phyloP scores from a whole-genome alignment of 495 filamentous ascomycete genomes.

The Penicillium bialowiezense region DNA sequence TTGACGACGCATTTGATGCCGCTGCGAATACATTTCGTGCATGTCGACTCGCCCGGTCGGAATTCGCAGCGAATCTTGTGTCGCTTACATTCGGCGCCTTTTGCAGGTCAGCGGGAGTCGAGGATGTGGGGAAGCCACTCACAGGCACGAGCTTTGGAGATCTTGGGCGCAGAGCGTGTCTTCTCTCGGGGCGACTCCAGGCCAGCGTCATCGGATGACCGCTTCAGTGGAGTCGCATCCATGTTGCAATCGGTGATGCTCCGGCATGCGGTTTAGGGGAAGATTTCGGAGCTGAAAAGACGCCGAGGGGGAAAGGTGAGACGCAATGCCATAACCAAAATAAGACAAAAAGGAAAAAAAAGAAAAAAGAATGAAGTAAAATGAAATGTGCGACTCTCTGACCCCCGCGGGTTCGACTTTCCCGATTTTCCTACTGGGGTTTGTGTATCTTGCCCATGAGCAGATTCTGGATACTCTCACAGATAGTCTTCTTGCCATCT shows the following conservation, averaged over 20 bases:
- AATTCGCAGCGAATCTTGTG: constrained; percentile 51
- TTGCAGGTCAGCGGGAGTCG: not conserved
- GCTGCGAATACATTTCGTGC: constrained; percentile 45
- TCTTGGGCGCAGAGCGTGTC: constrained; percentile 29
- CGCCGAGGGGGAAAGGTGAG: not conserved
- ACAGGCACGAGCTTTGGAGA: constrained; percentile 50
- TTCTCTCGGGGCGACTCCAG: constrained; percentile 32
- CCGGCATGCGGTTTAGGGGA: constrained; percentile 25
- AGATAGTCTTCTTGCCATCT: too few relatives aligned
- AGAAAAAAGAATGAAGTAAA: too few relatives aligned
- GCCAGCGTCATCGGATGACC: constrained; percentile 40
- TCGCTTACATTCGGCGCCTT: constrained; percentile 48
- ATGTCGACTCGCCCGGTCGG: constrained; percentile 38
- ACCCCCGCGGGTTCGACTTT: constrained; percentile 5
- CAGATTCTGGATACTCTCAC: too few relatives aligned
- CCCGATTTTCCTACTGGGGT: not conserved
- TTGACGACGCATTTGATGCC: constrained; percentile 49
- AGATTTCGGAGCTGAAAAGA: constrained; percentile 11
- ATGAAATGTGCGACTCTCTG: not conserved
- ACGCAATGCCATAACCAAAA: not conserved
- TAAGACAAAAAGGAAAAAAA: not conserved
- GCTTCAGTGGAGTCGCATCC: constrained; percentile 36
- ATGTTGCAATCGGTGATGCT: constrained; percentile 32
- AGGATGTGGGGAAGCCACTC: constrained; percentile 28
- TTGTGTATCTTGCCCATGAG: too few relatives aligned